phyloP scores from a whole-genome alignment of 108 stramenopile species.

The Nitzschia sp. region DNA sequence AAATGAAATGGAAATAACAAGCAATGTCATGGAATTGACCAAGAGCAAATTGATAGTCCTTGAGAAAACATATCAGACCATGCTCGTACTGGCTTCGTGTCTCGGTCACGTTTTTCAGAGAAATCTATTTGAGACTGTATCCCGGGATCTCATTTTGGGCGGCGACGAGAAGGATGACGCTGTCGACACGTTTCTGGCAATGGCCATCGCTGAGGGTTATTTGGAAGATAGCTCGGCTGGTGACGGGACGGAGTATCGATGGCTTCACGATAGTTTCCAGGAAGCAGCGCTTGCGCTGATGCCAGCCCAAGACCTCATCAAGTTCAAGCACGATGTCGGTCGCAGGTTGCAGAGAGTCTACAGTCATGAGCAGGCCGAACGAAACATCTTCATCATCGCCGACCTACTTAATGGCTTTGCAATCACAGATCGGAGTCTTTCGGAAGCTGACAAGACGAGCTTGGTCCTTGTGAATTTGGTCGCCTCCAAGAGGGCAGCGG shows the following conservation, averaged over 20 bases:
- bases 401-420: neutral
- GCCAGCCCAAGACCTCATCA: constrained; percentile 15
- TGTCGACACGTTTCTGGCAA: neutral
- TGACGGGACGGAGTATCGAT: constrained; percentile 8
- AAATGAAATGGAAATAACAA: constrained; percentile 3
- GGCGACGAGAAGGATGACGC: constrained; percentile 12
- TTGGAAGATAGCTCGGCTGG: neutral
- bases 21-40: constrained; percentile 9
- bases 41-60: constrained; percentile 7
- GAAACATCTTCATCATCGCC: neutral
- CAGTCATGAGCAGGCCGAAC: neutral
- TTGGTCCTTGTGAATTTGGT: neutral
- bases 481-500: neutral
- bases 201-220: neutral
- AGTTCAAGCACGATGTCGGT: constrained; percentile 17
- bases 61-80: constrained; percentile 17
- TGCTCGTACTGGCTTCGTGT: constrained; percentile 37
- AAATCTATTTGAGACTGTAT: neutral
- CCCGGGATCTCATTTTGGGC: constrained; percentile 5
- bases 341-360: neutral
- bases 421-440: neutral
- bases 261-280: constrained; percentile 43
- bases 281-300: constrained; percentile 37
- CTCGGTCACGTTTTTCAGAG: constrained; percentile 41
- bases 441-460: neutral